Evolutionary conservation across 805 yeast genomes (phyloP).

Genomic region (Diddensiella transvaalensis): DNA sequence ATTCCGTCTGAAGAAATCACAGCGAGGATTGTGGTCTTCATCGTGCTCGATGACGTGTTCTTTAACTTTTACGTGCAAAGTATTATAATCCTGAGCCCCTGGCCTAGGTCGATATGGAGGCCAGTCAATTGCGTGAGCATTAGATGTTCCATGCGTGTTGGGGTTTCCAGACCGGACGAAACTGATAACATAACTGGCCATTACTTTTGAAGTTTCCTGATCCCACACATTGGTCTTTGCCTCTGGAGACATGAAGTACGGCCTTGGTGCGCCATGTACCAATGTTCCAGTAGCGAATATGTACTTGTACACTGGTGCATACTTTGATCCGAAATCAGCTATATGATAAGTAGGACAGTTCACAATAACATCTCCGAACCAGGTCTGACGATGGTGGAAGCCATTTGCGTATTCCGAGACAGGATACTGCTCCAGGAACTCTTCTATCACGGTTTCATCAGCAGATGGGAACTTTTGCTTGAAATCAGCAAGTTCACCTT

Average conservation of each 20-base stretch:
- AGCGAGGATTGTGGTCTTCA: not conserved
- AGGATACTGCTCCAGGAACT: slow-evolving; percentile 7
- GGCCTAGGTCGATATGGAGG: not conserved
- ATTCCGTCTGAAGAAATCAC: slow-evolving; percentile 1
- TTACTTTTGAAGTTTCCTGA: not conserved
- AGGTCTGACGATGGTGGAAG: slow-evolving; percentile 11
- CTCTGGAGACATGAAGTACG: slow-evolving; percentile 7
- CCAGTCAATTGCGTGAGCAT: slow-evolving; percentile 4
- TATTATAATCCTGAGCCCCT: not conserved
- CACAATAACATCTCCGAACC: slow-evolving; percentile 17
- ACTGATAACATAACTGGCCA: slow-evolving; percentile 6
- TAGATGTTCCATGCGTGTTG: not conserved
- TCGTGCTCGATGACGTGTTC: slow-evolving; percentile 3
- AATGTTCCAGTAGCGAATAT: slow-evolving; percentile 11
- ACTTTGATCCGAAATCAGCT: slow-evolving; percentile 8
- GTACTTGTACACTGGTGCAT: slow-evolving; percentile 13
- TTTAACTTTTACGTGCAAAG: slow-evolving; percentile 1
- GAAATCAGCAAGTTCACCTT: slow-evolving; percentile 4
- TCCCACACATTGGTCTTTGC: slow-evolving; percentile 4
- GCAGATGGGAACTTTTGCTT: slow-evolving; percentile 6
- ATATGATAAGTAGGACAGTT: slow-evolving; percentile 18
- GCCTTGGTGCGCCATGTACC: slow-evolving; percentile 13
- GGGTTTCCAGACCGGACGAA: slow-evolving; percentile 12
- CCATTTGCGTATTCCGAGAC: slow-evolving; percentile 6
- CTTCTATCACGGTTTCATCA: not conserved